Percentiles rank a stretch among this genome's conserved stretches.
phyloP scores from a whole-genome alignment of 371 early-diverging fungal genomes.

The Rhizomucor pusillus region DNA sequence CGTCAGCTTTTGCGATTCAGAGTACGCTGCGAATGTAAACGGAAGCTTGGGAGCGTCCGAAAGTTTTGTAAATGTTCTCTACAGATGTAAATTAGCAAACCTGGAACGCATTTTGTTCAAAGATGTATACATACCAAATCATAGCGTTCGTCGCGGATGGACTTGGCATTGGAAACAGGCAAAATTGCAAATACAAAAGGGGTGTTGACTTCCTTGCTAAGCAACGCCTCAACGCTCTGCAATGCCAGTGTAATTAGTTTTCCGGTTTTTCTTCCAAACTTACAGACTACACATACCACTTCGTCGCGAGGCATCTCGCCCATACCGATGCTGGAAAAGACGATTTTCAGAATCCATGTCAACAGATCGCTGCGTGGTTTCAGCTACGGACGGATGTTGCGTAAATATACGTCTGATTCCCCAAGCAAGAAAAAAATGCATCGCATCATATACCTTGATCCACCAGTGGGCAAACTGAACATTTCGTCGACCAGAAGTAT shows the following conservation, averaged over 20 bases:
- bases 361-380: slow-evolving; percentile 47
- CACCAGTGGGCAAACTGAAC: slow-evolving; percentile 71
- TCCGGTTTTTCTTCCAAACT: no score
- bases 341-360: slow-evolving; percentile 19
- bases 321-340: slow-evolving; percentile 20
- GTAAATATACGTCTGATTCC: neutral
- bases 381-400: slow-evolving; percentile 15
- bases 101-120: neutral
- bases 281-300: slow-evolving; percentile 40
- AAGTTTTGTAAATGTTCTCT: slow-evolving; percentile 25
- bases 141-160: slow-evolving; percentile 55
- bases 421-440: neutral
- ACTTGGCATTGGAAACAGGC: slow-evolving; percentile 46
- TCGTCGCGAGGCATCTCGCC: slow-evolving; percentile 28
- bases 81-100: neutral
- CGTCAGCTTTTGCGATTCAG: slow-evolving; percentile 43
- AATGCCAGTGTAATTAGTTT: neutral
- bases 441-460: slow-evolving; percentile 39
- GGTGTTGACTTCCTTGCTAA: slow-evolving; percentile 46
- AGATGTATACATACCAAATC: slow-evolving; percentile 52
- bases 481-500: slow-evolving; percentile 69
- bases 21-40: slow-evolving; percentile 23
- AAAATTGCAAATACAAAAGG: slow-evolving; percentile 70
- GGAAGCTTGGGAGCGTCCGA: slow-evolving; percentile 21
- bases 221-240: slow-evolving; percentile 22